Conservation (phyloP, 73 alveolate species). For the Diophrys appendiculata region DNA sequence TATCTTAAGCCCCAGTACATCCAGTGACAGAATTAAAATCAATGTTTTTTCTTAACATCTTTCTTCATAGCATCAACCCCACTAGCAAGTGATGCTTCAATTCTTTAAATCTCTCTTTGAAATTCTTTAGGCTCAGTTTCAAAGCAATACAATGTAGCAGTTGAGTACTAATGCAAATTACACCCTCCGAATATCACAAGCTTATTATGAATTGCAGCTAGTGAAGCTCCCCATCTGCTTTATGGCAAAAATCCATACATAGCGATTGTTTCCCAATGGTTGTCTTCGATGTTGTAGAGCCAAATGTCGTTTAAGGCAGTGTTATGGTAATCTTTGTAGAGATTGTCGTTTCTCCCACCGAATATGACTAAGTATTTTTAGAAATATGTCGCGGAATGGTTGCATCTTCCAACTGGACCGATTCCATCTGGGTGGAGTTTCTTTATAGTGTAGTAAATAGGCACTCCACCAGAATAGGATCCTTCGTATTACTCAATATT, state of each 20-base stretch:
- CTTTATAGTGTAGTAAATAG: slow-evolving; percentile 5
- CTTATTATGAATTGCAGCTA: not conserved
- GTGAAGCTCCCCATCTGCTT: slow-evolving; percentile 9
- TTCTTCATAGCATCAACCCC: not conserved
- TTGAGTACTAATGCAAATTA: slow-evolving; percentile 5
- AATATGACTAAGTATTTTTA: slow-evolving; percentile 6
- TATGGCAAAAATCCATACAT: slow-evolving; percentile 22
- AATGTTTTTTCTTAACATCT: too few species aligned
- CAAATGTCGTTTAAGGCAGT: slow-evolving; percentile 24
- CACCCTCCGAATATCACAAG: slow-evolving; percentile 3
- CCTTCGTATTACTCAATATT: not conserved
- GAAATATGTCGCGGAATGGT: slow-evolving; percentile 15
- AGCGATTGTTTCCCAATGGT: slow-evolving; percentile 17
- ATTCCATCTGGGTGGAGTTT: slow-evolving; percentile 16
- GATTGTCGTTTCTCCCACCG: slow-evolving; percentile 34
- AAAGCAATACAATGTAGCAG: not conserved
- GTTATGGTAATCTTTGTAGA: slow-evolving; percentile 8
- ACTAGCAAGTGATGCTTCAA: not conserved
- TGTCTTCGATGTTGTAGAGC: slow-evolving; percentile 19
- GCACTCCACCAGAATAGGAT: not conserved
- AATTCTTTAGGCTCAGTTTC: not conserved
- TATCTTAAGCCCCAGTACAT: too few species aligned
- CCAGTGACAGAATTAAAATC: too few species aligned
- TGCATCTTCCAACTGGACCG: slow-evolving; percentile 18
- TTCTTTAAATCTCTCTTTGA: not conserved